A percentile compares a stretch with the other conserved stretches of the same genome.
Conservation (phyloP, 495 filamentous ascomycete species). For the Neurospora tetraspora region DNA sequence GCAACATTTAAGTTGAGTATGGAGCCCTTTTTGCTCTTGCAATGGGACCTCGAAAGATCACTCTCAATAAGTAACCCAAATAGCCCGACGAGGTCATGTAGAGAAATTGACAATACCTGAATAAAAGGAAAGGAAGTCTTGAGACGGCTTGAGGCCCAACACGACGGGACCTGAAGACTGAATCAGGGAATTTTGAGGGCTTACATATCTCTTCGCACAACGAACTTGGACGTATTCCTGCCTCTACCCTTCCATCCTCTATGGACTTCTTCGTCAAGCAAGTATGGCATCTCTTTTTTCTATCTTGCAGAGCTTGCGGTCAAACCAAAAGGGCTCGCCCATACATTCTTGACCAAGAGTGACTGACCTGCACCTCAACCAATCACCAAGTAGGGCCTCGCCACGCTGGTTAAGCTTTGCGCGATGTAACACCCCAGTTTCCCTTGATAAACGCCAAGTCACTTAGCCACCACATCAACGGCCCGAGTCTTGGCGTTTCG, state of each 20-base stretch:
- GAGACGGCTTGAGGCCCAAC: neutral
- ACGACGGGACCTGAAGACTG: neutral
- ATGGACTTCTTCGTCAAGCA: neutral
- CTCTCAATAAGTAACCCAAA: neutral
- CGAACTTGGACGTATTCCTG: neutral
- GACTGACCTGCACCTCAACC: neutral
- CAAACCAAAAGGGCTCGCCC: neutral
- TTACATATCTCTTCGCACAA: neutral
- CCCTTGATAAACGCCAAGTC: neutral
- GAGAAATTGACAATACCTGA: no score
- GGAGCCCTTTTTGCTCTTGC: neutral
- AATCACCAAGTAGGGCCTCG: neutral
- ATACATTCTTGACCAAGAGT: neutral
- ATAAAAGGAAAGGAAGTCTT: neutral
- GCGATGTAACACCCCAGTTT: neutral
- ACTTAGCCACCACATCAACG: neutral
- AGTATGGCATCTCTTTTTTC: neutral
- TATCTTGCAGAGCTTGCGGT: neutral
- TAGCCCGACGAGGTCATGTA: neutral
- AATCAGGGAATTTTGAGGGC: neutral
- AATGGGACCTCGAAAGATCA: neutral
- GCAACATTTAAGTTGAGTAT: neutral
- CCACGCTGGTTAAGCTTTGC: neutral
- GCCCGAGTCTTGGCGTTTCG: neutral
- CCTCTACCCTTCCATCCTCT: neutral